Evolutionary conservation across 176 grass and related monocot genomes (phyloP).

Genomic region (Oryza longistaminata): DNA sequence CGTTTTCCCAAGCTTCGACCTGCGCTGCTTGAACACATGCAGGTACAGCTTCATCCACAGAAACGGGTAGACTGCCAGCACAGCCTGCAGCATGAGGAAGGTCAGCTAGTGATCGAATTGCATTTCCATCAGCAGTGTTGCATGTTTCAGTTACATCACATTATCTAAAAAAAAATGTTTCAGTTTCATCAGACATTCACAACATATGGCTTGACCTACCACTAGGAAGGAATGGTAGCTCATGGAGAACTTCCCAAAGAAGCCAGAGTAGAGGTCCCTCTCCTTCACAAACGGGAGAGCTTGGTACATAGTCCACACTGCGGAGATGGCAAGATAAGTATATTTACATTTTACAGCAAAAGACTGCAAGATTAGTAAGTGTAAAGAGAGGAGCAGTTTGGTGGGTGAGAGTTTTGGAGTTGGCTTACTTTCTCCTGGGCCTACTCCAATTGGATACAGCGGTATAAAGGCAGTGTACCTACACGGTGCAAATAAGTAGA

Average conservation of each 20-base stretch:
- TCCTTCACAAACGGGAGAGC: constrained; percentile 82
- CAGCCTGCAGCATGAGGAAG: constrained; percentile 40
- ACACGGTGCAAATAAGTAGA: background rate
- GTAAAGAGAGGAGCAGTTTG: background rate
- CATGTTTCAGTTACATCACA: background rate
- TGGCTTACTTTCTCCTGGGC: constrained; percentile 91
- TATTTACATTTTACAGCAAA: background rate
- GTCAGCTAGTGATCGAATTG: background rate
- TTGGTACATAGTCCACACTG: constrained; percentile 93
- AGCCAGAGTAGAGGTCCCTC: constrained; percentile 64
- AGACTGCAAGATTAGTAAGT: constrained; percentile 3
- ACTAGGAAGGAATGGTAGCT: constrained; percentile 82
- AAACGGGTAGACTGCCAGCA: constrained; percentile 70
- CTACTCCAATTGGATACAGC: constrained; percentile 85
- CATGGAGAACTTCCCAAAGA: constrained; percentile 69
- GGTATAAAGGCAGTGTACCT: constrained; percentile 97
- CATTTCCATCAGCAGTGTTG: background rate
- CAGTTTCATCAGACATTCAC: constrained; percentile 1
- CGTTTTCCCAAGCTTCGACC: constrained; percentile 64
- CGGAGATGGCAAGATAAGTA: background rate
- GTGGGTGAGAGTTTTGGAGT: background rate
- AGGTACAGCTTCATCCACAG: constrained; percentile 86
- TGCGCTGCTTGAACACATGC: constrained; percentile 88
- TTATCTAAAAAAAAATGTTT: background rate
- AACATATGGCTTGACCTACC: constrained; percentile 35